A percentile compares a stretch with the other conserved stretches of the same genome.
Conservation (phyloP, 345 rosid species). For the Euclidium syriacum region DNA sequence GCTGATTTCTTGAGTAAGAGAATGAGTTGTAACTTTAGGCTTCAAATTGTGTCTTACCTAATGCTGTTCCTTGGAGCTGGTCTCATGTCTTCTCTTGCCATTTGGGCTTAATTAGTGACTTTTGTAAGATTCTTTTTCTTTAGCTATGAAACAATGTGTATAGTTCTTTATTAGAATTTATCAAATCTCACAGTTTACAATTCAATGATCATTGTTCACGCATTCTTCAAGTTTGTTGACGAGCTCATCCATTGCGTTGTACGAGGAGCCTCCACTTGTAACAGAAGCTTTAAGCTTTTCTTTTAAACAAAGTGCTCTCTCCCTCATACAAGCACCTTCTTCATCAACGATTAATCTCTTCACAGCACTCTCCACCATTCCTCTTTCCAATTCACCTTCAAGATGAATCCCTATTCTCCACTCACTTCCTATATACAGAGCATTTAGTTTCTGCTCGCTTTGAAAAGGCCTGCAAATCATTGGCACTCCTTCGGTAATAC, state of each 20-base stretch:
- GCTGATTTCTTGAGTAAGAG: slow-evolving; percentile 86
- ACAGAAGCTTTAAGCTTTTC: not conserved
- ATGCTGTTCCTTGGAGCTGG: slow-evolving; percentile 89
- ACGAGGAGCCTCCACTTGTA: not conserved
- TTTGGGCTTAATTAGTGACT: slow-evolving; percentile 78
- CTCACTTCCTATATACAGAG: slow-evolving; percentile 29
- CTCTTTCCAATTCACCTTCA: no score
- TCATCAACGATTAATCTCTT: not conserved
- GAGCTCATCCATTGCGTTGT: not conserved
- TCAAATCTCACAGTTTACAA: not conserved
- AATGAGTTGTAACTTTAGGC: slow-evolving; percentile 87
- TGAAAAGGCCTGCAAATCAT: no score
- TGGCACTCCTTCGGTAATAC: no score
- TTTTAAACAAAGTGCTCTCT: not conserved
- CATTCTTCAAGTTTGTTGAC: not conserved
- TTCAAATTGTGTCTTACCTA: slow-evolving; percentile 61
- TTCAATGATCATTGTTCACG: not conserved
- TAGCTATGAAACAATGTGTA: not conserved
- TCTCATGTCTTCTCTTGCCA: slow-evolving; percentile 74
- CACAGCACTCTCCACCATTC: no score
- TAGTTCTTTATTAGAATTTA: slow-evolving; percentile 2
- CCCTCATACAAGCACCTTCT: not conserved
- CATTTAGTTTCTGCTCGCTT: no score
- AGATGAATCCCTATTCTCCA: no score
- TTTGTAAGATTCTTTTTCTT: not conserved